Evolutionary conservation across 2,329 filamentous ascomycete species (phyloP).

Genomic region (Hymenoscyphus repandus): DNA sequence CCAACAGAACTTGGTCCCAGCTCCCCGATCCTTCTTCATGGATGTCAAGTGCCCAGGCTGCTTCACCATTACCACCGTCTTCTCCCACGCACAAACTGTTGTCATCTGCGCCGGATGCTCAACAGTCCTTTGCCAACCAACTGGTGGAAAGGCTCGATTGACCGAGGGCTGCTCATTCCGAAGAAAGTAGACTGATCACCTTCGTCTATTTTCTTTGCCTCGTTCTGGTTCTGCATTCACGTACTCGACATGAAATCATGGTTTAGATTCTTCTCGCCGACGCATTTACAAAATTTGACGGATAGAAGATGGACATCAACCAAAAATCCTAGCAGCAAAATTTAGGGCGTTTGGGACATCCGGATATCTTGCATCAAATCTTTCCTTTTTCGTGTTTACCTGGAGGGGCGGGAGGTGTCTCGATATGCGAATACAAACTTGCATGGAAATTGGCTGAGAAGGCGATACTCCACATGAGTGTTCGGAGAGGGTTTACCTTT

Average conservation of each 20-base stretch:
- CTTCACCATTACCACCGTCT: slow-evolving; percentile 99
- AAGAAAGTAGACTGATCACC: slow-evolving; percentile 80
- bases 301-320: slow-evolving; percentile 63
- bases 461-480: slow-evolving; percentile 49
- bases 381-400: slow-evolving; percentile 24
- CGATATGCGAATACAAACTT: slow-evolving; percentile 35
- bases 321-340: slow-evolving; percentile 49
- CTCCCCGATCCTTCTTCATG: slow-evolving; percentile 99
- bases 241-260: slow-evolving; percentile 23
- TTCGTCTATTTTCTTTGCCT: slow-evolving; percentile 36
- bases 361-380: slow-evolving; percentile 76
- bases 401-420: slow-evolving; percentile 30
- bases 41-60: slow-evolving; percentile 99
- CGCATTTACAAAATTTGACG: slow-evolving; percentile 47
- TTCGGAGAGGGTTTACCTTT: slow-evolving; percentile 33
- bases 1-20: slow-evolving; percentile 80
- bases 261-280: slow-evolving; percentile 24
- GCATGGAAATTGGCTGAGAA: slow-evolving; percentile 46
- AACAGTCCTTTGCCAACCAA: slow-evolving; percentile 98
- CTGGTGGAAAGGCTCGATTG: slow-evolving; percentile 96
- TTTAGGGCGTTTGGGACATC: slow-evolving; percentile 65
- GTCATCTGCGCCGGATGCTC: slow-evolving; percentile 99
- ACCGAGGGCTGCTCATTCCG: slow-evolving; percentile 99
- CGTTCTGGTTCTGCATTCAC: slow-evolving; percentile 26
- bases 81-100: slow-evolving; percentile 99